phyloP scores from a whole-genome alignment of 1,284 basidiomycete species.

The Sanguinoderma infundibulare region DNA sequence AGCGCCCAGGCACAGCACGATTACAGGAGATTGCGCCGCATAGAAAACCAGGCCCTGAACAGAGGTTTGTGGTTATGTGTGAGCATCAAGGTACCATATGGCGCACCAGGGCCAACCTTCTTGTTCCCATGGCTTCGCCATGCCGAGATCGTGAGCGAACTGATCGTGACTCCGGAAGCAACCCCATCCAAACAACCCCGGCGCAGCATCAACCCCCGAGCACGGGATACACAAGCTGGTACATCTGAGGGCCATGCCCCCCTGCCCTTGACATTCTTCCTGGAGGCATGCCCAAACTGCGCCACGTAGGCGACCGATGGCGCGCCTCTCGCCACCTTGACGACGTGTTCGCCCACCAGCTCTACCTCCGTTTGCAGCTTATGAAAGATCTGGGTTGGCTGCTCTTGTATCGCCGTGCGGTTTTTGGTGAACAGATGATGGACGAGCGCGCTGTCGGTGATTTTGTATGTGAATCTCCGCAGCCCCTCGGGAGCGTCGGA shows the following conservation, averaged over 20 bases:
- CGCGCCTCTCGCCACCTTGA: background rate
- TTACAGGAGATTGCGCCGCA: conserved; percentile 22
- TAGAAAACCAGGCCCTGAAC: conserved; percentile 15
- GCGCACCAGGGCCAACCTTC: conserved; percentile 33
- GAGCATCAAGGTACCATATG: background rate
- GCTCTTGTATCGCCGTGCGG: conserved; percentile 35
- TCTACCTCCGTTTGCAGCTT: conserved; percentile 39
- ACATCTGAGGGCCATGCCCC: conserved; percentile 19
- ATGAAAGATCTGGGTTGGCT: conserved; percentile 36
- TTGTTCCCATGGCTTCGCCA: conserved; percentile 40
- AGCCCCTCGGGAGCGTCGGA: conserved; percentile 34
- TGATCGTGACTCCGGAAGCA: conserved; percentile 29
- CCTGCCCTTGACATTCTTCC: background rate
- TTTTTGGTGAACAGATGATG: conserved; percentile 48
- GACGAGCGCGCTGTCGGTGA: conserved; percentile 28
- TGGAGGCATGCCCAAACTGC: background rate
- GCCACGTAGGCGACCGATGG: background rate
- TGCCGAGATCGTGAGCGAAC: conserved; percentile 35
- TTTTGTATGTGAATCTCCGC: conserved; percentile 36
- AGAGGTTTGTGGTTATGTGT: background rate
- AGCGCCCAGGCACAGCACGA: conserved; percentile 37
- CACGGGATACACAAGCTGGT: conserved; percentile 32
- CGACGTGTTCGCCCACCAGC: conserved; percentile 15
- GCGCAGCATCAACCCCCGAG: conserved; percentile 25
- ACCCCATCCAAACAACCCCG: conserved; percentile 17